A percentile compares a stretch with the other conserved stretches of the same genome.
These are phyloP conservation scores for Lachancea kluyveri DNA, from an alignment of 805 yeast species.

Conservation along the genomic window DNA sequence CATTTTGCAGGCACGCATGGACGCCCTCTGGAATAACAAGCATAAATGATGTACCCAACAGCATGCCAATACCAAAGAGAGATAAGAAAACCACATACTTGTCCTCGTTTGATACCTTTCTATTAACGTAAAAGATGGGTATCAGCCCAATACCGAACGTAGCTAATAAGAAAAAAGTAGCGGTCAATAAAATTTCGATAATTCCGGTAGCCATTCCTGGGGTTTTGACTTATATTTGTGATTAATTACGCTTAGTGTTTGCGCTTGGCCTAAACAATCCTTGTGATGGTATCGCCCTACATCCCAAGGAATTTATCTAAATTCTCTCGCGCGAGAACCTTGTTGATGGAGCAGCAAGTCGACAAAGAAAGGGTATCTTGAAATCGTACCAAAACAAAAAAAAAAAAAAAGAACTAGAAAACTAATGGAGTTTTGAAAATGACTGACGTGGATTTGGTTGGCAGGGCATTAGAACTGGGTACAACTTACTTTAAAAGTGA, in stretches of 20 bases:
- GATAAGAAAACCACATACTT: constrained; percentile 34
- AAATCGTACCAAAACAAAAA: no score
- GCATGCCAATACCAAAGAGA: constrained; percentile 48
- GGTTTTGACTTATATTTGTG: no score
- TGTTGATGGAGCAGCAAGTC: no score
- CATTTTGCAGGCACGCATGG: constrained; percentile 31
- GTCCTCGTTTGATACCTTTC: constrained; percentile 9
- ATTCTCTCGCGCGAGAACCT: no score
- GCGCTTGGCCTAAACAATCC: no score
- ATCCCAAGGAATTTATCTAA: no score
- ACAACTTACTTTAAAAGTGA: constrained; percentile 20
- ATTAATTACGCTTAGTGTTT: no score
- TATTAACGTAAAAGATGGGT: constrained; percentile 20
- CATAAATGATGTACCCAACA: constrained; percentile 48
- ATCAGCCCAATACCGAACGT: constrained; percentile 27
- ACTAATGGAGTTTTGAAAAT: no score
- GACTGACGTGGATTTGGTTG: constrained; percentile 16
- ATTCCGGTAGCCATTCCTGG: constrained; percentile 4
- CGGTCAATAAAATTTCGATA: constrained; percentile 9
- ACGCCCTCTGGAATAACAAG: constrained; percentile 57
- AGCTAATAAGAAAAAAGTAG: constrained; percentile 15
- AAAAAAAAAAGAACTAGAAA: no score
- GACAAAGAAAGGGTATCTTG: no score
- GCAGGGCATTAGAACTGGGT: constrained; percentile 26
- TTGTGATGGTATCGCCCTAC: no score